Evolutionary conservation across 257 asterid species (phyloP), one percentile per base, ranked within the genome.

Genomic region (Salvia hispanica): DNA sequence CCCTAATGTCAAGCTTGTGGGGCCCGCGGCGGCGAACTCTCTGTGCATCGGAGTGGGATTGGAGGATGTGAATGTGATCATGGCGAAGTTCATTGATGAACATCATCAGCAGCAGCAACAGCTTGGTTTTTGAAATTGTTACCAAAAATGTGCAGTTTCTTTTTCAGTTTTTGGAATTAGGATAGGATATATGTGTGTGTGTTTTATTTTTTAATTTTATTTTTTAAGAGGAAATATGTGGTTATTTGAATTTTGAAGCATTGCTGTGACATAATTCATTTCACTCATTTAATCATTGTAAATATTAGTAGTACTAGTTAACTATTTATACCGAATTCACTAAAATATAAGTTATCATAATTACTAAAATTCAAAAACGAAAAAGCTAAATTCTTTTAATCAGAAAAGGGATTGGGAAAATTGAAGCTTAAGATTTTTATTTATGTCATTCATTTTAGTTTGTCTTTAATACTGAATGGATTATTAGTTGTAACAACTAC

Each of bases 21-120:
- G 47, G 54, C 74, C 11, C 2, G 39, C 4, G 3, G 4, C 66
- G 7, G 5, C 67, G 4, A 78, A 61, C n/a, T 67, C 92, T 2
- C 31, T 88, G 74, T 85, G 87, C 76, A 58, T 78, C 3, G 89
- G 90, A 1, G 95, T 88, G 16, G 89, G 91, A 12, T 33, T 93
- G 71, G 87, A 84, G 66, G 98, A 93, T 71, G 98, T 88, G 46
- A 78, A 78, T 34, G 37, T 63, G 65, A 90, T 90, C 14, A 93
- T 86, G 47, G 74, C 78, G 4, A 86, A 75, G 63, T 74, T 85
- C 25, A 61, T 90, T 6, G 85, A 77, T 8, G 79, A 65, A 1
- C 70, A 72, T 70, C 76, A 70, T 5, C 79, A 25, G 31, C 31
- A 25, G 31, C 31, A 25, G 31, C 21, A 18, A 18, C 2, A 66